Percentiles rank a stretch among this genome's conserved stretches.
Conservation (phyloP, 495 filamentous ascomycete genomes). For the Parathielavia hyrcaniae region DNA sequence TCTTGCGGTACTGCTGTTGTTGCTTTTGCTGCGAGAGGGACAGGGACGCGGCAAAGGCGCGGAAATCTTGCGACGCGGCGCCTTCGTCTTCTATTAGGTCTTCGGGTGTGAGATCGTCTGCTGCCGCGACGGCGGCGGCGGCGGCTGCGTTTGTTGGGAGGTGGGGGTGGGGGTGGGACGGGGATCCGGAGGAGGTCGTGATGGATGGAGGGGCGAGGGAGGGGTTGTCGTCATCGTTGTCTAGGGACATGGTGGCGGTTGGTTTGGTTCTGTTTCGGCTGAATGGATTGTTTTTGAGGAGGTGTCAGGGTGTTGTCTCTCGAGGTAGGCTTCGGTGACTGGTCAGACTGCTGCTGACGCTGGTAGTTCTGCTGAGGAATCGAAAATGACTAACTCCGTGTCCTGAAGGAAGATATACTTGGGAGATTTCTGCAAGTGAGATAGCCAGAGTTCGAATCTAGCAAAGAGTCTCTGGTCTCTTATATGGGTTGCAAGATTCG, state of each 20-base stretch:
- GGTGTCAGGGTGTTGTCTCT: neutral
- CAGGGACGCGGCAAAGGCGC: conserved; percentile 18
- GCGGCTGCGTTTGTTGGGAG: neutral
- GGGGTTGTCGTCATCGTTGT: conserved; percentile 44
- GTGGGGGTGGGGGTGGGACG: neutral
- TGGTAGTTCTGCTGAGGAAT: too few species aligned
- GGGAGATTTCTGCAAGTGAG: too few species aligned
- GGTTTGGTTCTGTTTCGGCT: neutral
- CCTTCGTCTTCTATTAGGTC: conserved; percentile 66
- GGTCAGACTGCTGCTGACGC: too few species aligned
- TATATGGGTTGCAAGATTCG: too few species aligned
- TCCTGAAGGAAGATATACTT: too few species aligned
- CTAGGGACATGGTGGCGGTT: conserved; percentile 33
- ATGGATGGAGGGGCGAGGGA: conserved; percentile 13
- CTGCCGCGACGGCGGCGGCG: conserved; percentile 8
- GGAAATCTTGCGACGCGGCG: conserved; percentile 65
- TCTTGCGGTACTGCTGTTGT: conserved; percentile 42
- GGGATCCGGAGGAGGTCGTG: neutral
- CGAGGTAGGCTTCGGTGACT: too few species aligned
- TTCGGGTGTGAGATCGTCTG: conserved; percentile 31
- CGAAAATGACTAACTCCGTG: too few species aligned
- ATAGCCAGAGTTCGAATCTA: too few species aligned
- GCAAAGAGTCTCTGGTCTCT: too few species aligned
- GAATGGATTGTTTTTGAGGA: neutral
- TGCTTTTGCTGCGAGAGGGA: conserved; percentile 25